Base-by-base conservation (phyloP, 257 asterid genomes). In the Nicotiana noctiflora region DNA sequence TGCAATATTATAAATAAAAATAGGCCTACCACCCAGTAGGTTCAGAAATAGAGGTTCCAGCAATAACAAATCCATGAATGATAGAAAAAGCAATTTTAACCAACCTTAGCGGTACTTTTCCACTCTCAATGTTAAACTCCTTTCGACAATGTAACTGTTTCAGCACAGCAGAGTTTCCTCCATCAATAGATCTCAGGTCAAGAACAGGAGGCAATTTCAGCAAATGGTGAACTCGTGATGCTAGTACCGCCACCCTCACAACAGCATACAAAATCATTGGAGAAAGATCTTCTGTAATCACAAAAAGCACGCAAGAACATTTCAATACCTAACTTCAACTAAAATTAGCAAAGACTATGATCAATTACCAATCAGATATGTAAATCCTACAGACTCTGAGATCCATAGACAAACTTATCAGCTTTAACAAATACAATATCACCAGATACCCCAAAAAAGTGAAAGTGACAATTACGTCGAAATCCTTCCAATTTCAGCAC, bases 41-140 rank as follows among this genome's bases (percentile, higher is more conserved):
- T 21, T 44, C 19, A 14, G 14, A 44, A 70, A 44, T 21, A 44
- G 77, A 44, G 77, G 32, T 40, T 44, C 53, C 37, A 44, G 57
- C 29, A 70, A 70, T 44, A 44, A 21, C 12, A 70, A 44, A 44
- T 70, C 19, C 59, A 44, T 6, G 21, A 70, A 70, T 70, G n/a
- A 70, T 70, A 44, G 34, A 19, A 44, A n/a, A 44, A 44, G 3
- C 57, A 19, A 31, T 2, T 44, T n/a, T 88, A 72, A 62, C 86
- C 83, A 83, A 93, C 98, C 98, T 91, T 83, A 83, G 78, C 75
- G 97, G 98, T 62, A 92, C 77, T 85, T 89, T 90, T 25, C 84
- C 91, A 81, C 84, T 85, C 59, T 74, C 83, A 65, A 66, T 53
- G 44, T 76, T 66, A 86, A 79, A 46, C 64, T 89, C 89, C 84